phyloP scores from a whole-genome alignment of 768 basidiomycete species.

The Coprinopsis strossmayeri region DNA sequence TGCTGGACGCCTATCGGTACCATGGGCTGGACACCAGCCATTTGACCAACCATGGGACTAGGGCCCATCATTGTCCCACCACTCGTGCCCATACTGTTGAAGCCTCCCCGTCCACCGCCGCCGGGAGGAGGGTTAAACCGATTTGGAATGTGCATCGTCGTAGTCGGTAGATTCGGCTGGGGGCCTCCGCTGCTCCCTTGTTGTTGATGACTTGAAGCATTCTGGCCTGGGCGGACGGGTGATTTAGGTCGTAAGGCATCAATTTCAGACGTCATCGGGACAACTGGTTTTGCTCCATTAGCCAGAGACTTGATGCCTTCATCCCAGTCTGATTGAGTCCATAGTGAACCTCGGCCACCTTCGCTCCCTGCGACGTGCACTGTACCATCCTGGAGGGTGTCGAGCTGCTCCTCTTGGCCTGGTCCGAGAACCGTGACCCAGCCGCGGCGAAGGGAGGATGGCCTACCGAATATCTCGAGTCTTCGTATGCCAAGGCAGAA shows the following conservation, averaged over 20 bases:
- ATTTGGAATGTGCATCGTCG: neutral
- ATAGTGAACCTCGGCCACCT: slow-evolving; percentile 38
- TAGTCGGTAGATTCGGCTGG: slow-evolving; percentile 3
- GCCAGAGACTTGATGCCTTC: slow-evolving; percentile 48
- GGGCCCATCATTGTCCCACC: slow-evolving; percentile 9
- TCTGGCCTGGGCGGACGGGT: slow-evolving; percentile 35
- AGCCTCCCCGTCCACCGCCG: slow-evolving; percentile 3
- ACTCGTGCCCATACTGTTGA: slow-evolving; percentile 3
- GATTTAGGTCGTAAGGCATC: slow-evolving; percentile 83
- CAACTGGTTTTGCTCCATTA: slow-evolving; percentile 52
- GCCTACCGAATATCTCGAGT: slow-evolving; percentile 82
- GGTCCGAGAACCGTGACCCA: slow-evolving; percentile 86
- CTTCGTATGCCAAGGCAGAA: slow-evolving; percentile 93
- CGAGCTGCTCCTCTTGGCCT: slow-evolving; percentile 50
- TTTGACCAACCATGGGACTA: neutral
- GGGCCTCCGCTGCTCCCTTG: slow-evolving; percentile 8
- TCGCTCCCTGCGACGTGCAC: slow-evolving; percentile 35
- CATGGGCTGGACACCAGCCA: slow-evolving; percentile 15
- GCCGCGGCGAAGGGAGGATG: slow-evolving; percentile 69
- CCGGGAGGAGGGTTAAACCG: slow-evolving; percentile 11
- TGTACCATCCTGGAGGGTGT: slow-evolving; percentile 23
- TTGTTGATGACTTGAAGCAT: neutral
- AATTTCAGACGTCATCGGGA: slow-evolving; percentile 73
- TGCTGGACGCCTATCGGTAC: slow-evolving; percentile 17
- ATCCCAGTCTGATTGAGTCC: slow-evolving; percentile 65